Base-by-base conservation (phyloP, 306 rosid genomes). In the Lathyrus aphaca region DNA sequence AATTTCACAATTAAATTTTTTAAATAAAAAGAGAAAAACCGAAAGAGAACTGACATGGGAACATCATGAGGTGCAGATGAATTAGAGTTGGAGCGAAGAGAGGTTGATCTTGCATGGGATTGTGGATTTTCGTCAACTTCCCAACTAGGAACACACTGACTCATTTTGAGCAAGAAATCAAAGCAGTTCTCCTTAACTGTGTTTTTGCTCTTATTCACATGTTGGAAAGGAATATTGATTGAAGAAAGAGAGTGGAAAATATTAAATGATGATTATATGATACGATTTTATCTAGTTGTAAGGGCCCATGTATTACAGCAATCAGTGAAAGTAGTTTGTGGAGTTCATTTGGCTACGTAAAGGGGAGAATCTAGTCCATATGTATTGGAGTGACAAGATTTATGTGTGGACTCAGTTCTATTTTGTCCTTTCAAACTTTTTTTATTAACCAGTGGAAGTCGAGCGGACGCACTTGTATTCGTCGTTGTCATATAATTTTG, bases 61-160 rank as follows among this genome's bases (percentile, higher is more conserved):
- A 74, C 77, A 74, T 84, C 91, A 37, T 10, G 59, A 53, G 82
- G 76, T 19, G 82, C 45, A 23, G 87, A 55, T 68, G 91, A 83
- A 18, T 51, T 78, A 66, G 90, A 79, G 79, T 77, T 80, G 53
- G 86, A 77, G n/a, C 86, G 86, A 53, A 75, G 82, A 14, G 91
- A 55, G 42, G 68, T 35, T 55, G 59, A 21, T 53, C 78, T 80
- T 49, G 56, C 27, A 0, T 82, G 17, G 12, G 83, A 61, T 10
- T 71, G 64, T 8, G 78, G 49, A 18, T 32, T 54, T 53, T 86
- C 85, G 13, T 87, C 87, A n/a, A 85, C 46, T 68, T 85, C 96
- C 98, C 94, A 85, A 65, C 90, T 84, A 4, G 97, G 98, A 68
- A 94, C 98, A 38, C 98, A 82, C 86, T 84, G 96, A 40, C 89